Percentiles rank a stretch among this genome's conserved stretches.
Evolutionary conservation across 176 grass and related monocot species (phyloP).

Genomic region (Poa annua): DNA sequence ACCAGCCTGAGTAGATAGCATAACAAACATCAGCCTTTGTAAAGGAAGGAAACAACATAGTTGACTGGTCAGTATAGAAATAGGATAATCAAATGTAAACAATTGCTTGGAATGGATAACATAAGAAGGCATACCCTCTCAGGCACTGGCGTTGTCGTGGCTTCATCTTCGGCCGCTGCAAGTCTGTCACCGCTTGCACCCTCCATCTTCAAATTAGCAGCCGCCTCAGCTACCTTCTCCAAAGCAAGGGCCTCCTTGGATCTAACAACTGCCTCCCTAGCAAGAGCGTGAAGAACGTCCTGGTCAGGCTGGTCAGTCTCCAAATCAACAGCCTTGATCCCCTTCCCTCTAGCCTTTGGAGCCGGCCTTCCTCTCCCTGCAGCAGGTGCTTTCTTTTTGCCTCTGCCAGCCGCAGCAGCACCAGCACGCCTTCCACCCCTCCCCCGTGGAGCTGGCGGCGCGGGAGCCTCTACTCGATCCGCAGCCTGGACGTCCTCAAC

Average conservation of each 20-base stretch:
- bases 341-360: conserved; percentile 44
- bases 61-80: neutral
- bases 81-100: conserved; percentile 6
- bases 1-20: neutral
- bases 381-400: conserved; percentile 43
- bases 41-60: neutral
- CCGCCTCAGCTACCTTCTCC: conserved; percentile 23
- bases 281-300: conserved; percentile 38
- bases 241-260: conserved; percentile 48
- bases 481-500: conserved; percentile 44
- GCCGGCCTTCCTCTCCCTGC: conserved; percentile 31
- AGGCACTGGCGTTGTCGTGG: conserved; percentile 58
- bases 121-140: conserved; percentile 56
- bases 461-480: conserved; percentile 42
- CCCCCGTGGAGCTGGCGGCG: conserved; percentile 43
- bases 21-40: conserved; percentile 12
- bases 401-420: conserved; percentile 45
- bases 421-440: conserved; percentile 42
- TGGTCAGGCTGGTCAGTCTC: conserved; percentile 45
- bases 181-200: conserved; percentile 65
- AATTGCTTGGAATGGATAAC: neutral
- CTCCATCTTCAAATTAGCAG: conserved; percentile 55
- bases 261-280: conserved; percentile 29
- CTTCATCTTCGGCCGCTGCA: conserved; percentile 63
- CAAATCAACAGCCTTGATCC: conserved; percentile 40